phyloP scores from a whole-genome alignment of 2,329 filamentous ascomycete genomes.

The Cryoendolithus antarcticus region DNA sequence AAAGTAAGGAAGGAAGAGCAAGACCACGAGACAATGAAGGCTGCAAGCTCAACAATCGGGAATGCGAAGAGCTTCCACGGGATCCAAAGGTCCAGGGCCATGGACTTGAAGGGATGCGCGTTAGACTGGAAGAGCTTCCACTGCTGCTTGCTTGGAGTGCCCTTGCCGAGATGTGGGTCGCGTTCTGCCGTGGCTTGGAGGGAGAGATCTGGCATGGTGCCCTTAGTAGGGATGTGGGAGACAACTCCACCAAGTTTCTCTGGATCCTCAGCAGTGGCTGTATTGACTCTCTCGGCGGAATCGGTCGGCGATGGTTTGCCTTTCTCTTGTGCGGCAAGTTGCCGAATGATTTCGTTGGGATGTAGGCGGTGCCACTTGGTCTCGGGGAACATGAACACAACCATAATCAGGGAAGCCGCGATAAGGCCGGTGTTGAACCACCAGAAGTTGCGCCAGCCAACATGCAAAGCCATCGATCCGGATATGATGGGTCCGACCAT shows the following conservation, averaged over 20 bases:
- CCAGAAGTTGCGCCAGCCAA: constrained; percentile 53
- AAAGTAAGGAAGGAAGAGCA: constrained; percentile 46
- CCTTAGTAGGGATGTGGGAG: constrained; percentile 11
- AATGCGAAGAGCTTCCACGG: constrained; percentile 51
- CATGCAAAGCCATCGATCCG: constrained; percentile 46
- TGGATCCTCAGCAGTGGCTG: constrained; percentile 10
- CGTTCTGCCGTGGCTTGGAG: constrained; percentile 28
- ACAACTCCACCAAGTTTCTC: constrained; percentile 14
- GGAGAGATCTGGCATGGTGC: constrained; percentile 14
- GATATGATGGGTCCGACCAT: constrained; percentile 47
- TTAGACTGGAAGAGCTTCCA: constrained; percentile 42
- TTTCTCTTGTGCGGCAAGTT: constrained; percentile 1
- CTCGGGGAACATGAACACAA: constrained; percentile 51
- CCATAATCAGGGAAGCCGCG: constrained; percentile 37
- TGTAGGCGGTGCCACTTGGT: constrained; percentile 45
- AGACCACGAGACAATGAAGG: constrained; percentile 50
- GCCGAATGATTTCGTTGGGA: constrained; percentile 15
- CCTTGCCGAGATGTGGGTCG: constrained; percentile 45
- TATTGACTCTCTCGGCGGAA: constrained; percentile 12
- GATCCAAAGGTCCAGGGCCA: constrained; percentile 45
- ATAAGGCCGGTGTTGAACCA: constrained; percentile 51
- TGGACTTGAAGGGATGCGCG: constrained; percentile 32
- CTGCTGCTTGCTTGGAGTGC: constrained; percentile 42
- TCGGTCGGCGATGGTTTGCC: constrained; percentile 4
- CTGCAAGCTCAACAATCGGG: constrained; percentile 50